Conservation (phyloP, 495 filamentous ascomycete species). For the Jackrogersella multiformis region DNA sequence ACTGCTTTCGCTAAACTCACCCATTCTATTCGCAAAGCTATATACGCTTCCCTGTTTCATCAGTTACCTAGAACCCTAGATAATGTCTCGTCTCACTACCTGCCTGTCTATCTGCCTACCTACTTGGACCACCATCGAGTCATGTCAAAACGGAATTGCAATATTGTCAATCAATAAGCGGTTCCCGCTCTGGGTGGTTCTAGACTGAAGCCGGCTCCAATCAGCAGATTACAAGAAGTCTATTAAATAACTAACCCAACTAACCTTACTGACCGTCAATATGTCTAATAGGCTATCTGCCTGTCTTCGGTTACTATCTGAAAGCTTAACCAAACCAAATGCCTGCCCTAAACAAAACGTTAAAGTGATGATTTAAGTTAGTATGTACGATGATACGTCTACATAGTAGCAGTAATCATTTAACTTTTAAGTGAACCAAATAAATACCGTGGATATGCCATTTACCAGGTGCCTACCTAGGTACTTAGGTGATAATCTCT, state of each 20-base stretch:
- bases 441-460: slow-evolving; percentile 5
- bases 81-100: no score
- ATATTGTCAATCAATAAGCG: slow-evolving; percentile 7
- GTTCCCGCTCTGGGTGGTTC: slow-evolving; percentile 15
- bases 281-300: slow-evolving; percentile 25
- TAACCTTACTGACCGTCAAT: slow-evolving; percentile 6
- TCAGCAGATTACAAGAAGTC: slow-evolving; percentile 37
- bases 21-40: slow-evolving; percentile 5
- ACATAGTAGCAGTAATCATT: not conserved
- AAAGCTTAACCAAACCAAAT: not conserved
- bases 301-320: not conserved
- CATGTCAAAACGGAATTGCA: slow-evolving; percentile 3
- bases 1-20: slow-evolving; percentile 17
- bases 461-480: no score
- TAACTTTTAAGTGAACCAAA: slow-evolving; percentile 9
- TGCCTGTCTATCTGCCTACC: no score
- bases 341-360: not conserved
- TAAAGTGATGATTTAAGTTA: not conserved
- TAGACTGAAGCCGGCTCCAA: slow-evolving; percentile 23
- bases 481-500: no score
- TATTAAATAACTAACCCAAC: not conserved
- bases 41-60: slow-evolving; percentile 4
- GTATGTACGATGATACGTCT: not conserved
- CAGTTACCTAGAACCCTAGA: no score
- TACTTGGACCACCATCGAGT: slow-evolving; percentile 16